These are phyloP conservation scores for Metarhizium brunneum DNA, from an alignment of 2,329 filamentous ascomycete genomes.

Conservation along the genomic window DNA sequence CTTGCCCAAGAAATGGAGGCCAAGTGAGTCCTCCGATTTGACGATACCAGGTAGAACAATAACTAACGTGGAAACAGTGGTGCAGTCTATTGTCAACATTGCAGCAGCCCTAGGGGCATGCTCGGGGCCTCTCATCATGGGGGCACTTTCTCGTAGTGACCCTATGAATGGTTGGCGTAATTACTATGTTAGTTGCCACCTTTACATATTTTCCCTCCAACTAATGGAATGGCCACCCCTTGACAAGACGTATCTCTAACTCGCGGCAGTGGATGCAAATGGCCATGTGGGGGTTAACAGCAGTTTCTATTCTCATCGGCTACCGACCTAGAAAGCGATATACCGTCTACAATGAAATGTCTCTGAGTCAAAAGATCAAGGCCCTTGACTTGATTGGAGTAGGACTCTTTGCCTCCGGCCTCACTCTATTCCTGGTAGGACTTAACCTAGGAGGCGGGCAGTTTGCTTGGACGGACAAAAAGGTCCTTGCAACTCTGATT, in stretches of 20 bases:
- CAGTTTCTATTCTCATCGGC: conserved; percentile 1
- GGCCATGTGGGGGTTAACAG: background rate
- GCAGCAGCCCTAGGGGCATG: background rate
- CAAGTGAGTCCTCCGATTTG: too few relatives aligned
- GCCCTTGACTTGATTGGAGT: conserved; percentile 1
- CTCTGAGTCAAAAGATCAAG: background rate
- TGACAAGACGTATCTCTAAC: too few relatives aligned
- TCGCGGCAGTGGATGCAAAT: too few relatives aligned
- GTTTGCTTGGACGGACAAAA: background rate
- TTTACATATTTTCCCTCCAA: too few relatives aligned
- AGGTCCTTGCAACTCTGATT: conserved; percentile 1
- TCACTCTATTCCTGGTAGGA: background rate
- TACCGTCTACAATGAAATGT: background rate
- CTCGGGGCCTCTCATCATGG: background rate
- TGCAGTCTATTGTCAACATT: background rate
- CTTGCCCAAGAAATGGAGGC: background rate
- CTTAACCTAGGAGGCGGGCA: too few relatives aligned
- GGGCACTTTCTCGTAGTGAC: background rate
- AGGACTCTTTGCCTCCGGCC: background rate
- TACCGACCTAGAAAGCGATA: conserved; percentile 2
- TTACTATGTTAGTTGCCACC: background rate
- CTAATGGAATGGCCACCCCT: too few relatives aligned
- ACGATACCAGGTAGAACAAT: too few relatives aligned
- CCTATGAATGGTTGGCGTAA: background rate
- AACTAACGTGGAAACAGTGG: too few relatives aligned